phyloP scores from a whole-genome alignment of 257 asterid genomes.

The Solanum clarkiae region DNA sequence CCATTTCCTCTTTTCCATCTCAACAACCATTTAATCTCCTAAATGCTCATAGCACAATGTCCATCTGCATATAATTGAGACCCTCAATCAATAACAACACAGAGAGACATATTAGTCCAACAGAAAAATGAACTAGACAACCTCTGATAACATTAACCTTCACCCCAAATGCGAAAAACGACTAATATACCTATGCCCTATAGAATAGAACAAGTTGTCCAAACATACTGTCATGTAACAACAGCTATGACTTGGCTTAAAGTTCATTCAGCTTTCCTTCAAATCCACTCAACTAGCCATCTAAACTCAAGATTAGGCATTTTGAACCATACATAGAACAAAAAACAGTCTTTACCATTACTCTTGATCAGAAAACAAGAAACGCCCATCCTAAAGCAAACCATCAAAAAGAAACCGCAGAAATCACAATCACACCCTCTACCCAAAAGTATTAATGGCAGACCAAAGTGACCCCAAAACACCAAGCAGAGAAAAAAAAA shows the following conservation, averaged over 20 bases:
- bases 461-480: not conserved
- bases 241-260: not conserved
- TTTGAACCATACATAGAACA: not conserved
- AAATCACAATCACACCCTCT: not conserved
- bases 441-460: not conserved
- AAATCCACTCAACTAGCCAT: not conserved
- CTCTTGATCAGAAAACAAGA: not conserved
- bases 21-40: conserved; percentile 1
- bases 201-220: not conserved
- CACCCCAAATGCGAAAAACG: not conserved
- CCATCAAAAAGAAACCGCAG: not conserved
- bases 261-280: not conserved
- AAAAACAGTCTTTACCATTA: not conserved
- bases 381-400: not conserved
- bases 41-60: not conserved
- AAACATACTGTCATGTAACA: not conserved
- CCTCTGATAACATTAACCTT: not conserved
- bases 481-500: not conserved
- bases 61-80: conserved; percentile 14
- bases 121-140: not conserved
- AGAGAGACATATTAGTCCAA: not conserved
- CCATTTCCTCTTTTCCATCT: conserved; percentile 73
- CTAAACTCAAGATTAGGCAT: not conserved
- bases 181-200: not conserved
- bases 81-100: not conserved